Conservation (phyloP, 2,329 filamentous ascomycete genomes). For the Decorospora gaudefroyi region DNA sequence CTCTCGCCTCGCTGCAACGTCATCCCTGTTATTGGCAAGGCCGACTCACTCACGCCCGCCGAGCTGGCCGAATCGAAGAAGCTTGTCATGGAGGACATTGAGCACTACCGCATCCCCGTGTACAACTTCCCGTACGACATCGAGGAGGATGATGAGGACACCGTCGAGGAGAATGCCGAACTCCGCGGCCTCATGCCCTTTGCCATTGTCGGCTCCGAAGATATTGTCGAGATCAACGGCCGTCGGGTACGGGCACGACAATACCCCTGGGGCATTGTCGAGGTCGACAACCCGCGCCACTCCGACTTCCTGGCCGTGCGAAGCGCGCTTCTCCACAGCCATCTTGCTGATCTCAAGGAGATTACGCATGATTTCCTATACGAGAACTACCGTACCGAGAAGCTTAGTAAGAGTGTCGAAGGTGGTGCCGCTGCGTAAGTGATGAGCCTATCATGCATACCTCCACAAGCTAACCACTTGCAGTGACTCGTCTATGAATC, state of each 20-base stretch:
- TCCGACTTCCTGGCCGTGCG: constrained; percentile 98
- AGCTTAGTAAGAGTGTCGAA: constrained; percentile 99
- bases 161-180: constrained; percentile 98
- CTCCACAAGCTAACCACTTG: constrained; percentile 30
- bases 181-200: constrained; percentile 97
- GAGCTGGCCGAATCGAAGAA: constrained; percentile 99
- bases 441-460: not conserved
- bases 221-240: constrained; percentile 90
- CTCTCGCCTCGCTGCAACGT: constrained; percentile 98
- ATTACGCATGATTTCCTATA: constrained; percentile 99
- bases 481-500: constrained; percentile 89
- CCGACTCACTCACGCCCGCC: constrained; percentile 92
- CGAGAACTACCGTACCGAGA: constrained; percentile 99
- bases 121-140: constrained; percentile 99
- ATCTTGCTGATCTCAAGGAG: constrained; percentile 97
- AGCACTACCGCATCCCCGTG: constrained; percentile 98
- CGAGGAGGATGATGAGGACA: constrained; percentile 99
- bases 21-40: constrained; percentile 97
- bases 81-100: constrained; percentile 99
- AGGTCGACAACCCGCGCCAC: constrained; percentile 98
- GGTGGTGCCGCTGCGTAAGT: constrained; percentile 86
- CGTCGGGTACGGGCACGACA: constrained; percentile 91
- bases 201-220: constrained; percentile 96
- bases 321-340: constrained; percentile 94
- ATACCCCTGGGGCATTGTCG: constrained; percentile 98